Evolutionary conservation across 2,329 filamentous ascomycete genomes (phyloP), one percentile per base, ranked within the genome.

Genomic region (Colletotrichum theobromicola): DNA sequence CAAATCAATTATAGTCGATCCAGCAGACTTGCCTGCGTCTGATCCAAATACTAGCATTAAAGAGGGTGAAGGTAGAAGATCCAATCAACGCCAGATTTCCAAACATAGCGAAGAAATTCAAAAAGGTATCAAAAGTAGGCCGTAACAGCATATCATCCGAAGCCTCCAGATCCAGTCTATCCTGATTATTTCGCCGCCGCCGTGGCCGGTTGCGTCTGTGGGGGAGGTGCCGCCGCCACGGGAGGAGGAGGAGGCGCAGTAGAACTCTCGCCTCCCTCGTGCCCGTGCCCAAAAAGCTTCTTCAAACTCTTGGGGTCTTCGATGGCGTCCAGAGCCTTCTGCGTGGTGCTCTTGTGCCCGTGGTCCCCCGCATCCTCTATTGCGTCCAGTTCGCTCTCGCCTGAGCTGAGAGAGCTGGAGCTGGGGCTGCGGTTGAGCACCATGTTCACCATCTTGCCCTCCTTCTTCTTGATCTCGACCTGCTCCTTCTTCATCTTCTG

Each of bases 401-500:
- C 86, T 4, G 89, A 90, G 28, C 84, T 86, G 24, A 77, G 35
- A 7, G 76, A 77, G 77, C 83, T 85, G 34, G 79, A 77, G 79
- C 85, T 89, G 13, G 86, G 84, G 77, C 88, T 92, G 55, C 87
- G 85, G 80, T 91, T 91, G 80, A 90, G 85, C 46, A 92, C 88
- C 83, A 92, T 87, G 70, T 87, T 84, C 37, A 92, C 78, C 73
- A 85, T 81, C 10, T 80, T 78, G 34, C 90, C 89, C 78, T 90
- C 87, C 53, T 86, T 86, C 88, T 94, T 94, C 90, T 97, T 98
- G 77, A 89, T 85, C 73, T 93, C 90, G 30, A 91, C 87, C 85
- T 98, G 96, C 75, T 92, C 89, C 55, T 92, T 85, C 87, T 98
- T 98, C 87, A 97, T 89, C 75, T 91, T 87, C 57, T 88, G 85